Base-by-base conservation (phyloP, 1,284 basidiomycete species). In the Ganoderma meredithae region DNA sequence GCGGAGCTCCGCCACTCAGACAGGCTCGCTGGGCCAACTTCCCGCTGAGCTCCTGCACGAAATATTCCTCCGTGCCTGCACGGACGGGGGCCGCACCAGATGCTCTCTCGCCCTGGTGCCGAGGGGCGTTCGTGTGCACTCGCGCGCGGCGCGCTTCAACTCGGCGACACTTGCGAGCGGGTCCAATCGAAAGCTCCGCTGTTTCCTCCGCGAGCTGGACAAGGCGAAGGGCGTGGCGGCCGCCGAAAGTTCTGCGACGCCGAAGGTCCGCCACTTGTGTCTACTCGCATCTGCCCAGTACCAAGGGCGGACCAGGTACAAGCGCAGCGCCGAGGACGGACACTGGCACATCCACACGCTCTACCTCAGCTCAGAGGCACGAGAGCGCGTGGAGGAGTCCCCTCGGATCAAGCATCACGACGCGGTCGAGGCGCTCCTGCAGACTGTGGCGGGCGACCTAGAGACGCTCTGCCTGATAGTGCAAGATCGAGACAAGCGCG, bases 61-160 rank as follows among this genome's bases (percentile, higher is more conserved):
- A 2, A 62, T 66, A n/a, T 62, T 66, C 65, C 33, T 31, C 1
- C 41, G 52, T 4, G 52, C 52, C 4, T 66, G 65, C 55, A 66
- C 53, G 13, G 55, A 66, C 31, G 65, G 65, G 3, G 65, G 65
- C 8, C 31, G n/a, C 65, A 66, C 65, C 7, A 61, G 65, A 6
- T 53, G 39, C 60, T 41, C 39, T 22, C 65, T 62, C 13, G 55
- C 65, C 9, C 53, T 44, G 4, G 65, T 66, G 5, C 63, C 60
- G 2, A 62, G 43, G 15, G 1, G 25, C 15, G 15, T 66, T 31
- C 49, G 53, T 31, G 33, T 17, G 9, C 43, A 43, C 27, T 55
- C 60, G 3, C 65, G 65, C 22, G 27, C 53, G 15, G 40, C 44
- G 15, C 60, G 65, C 17, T 61, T 62, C 33, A n/a, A 66, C 61